Percentiles rank a stretch among this genome's conserved stretches.
phyloP scores from a whole-genome alignment of 2,329 filamentous ascomycete species.

The Fusarium sp. region DNA sequence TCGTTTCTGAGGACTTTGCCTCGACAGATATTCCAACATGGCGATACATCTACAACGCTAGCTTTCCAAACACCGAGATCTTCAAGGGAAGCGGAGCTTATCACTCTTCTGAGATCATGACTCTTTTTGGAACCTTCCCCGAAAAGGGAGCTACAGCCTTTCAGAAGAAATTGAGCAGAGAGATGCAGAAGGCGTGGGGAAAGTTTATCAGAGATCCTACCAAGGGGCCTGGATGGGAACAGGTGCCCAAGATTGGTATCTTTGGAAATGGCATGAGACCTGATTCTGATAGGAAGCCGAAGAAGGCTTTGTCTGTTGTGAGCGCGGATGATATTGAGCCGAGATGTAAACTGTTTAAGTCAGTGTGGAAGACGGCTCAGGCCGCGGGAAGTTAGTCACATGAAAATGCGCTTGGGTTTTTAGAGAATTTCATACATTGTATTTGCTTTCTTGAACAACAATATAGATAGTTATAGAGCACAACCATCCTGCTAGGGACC shows the following conservation, averaged over 20 bases:
- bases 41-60: constrained; percentile 62
- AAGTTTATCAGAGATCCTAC: constrained; percentile 48
- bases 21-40: constrained; percentile 56
- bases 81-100: constrained; percentile 58
- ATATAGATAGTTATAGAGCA: too few species aligned
- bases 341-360: constrained; percentile 20
- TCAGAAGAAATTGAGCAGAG: constrained; percentile 34
- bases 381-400: not conserved
- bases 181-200: constrained; percentile 50
- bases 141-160: constrained; percentile 35
- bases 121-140: constrained; percentile 58
- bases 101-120: constrained; percentile 61
- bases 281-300: constrained; percentile 1
- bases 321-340: constrained; percentile 16
- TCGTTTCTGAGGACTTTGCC: constrained; percentile 51
- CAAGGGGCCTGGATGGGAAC: constrained; percentile 45
- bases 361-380: constrained; percentile 2
- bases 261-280: constrained; percentile 44
- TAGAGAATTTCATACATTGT: too few species aligned
- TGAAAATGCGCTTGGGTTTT: too few species aligned
- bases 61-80: constrained; percentile 62
- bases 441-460: too few species aligned
- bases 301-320: constrained; percentile 5
- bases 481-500: too few species aligned
- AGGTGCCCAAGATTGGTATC: constrained; percentile 40